Evolutionary conservation across 23 red algal genomes (phyloP), one percentile per base, ranked within the genome.

Genomic region (Chondrus crispus): DNA sequence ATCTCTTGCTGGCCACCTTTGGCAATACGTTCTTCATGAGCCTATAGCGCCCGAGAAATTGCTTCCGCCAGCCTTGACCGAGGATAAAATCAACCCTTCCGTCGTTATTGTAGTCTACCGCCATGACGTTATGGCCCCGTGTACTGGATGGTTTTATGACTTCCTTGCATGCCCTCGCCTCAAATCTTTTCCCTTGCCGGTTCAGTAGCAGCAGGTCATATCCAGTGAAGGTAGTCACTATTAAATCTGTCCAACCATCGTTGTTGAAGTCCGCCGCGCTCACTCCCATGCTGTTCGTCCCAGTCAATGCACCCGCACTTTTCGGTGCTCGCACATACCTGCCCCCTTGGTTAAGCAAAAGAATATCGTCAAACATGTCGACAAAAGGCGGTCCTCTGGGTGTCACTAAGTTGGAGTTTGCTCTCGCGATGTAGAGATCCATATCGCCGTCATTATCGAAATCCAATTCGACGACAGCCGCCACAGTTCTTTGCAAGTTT

Each of bases 391-490:
- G 73, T 32, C 60, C 35, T 19, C 60, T 66, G 26, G 60, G 60
- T n/a, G 60, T 66, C 18, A 66, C 60, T 7, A 66, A 32, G 26
- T 22, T 32, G 13, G 85, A 75, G 62, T 88, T 88, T 36, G 66
- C 68, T 11, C 91, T 74, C 10, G 91, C 91, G 3, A 94, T 28
- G 36, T 88, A 88, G 20, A 94, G 22, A 49, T 94, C 82, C 32
- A 87, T 74, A 36, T 60, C 32, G 41, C 91, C 91, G 68, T 94
- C 91, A 49, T 94, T 87, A 38, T 94, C 91, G 40, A 64, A 94
- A 45, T 81, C 91, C 16, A 94, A n/a, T 38, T 94, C 91, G 16
- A 75, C 91, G 4, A 88, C 70, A 36, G 82, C 48, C 2, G 46
- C 51, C 18, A 84, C 62, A 42, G 40, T 33, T 1, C 48, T 58